A percentile compares a stretch with the other conserved stretches of the same genome.
Evolutionary conservation across 2,329 filamentous ascomycete species (phyloP).

Genomic region (Botrytis sinoallii): DNA sequence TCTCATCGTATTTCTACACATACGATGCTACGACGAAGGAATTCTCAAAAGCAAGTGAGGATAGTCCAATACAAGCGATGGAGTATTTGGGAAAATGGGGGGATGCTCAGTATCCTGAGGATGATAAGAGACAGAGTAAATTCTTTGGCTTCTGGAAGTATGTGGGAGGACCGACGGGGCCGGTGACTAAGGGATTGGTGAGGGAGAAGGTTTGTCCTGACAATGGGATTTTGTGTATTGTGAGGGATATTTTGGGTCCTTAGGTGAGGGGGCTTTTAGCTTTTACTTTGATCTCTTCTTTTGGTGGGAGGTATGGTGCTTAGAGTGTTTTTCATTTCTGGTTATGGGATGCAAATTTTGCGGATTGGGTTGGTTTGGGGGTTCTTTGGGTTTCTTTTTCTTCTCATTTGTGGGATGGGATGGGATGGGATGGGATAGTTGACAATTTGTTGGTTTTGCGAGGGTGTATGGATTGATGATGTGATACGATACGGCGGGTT

Average conservation of each 20-base stretch:
- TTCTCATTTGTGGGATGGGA: not conserved
- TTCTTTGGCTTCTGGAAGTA: conserved; percentile 52
- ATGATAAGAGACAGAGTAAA: conserved; percentile 40
- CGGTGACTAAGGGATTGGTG: conserved; percentile 56
- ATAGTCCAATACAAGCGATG: conserved; percentile 52
- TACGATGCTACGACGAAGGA: conserved; percentile 42
- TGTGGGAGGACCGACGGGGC: conserved; percentile 57
- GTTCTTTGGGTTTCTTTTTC: not conserved
- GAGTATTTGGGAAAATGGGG: conserved; percentile 60
- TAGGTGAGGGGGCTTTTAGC: conserved; percentile 13
- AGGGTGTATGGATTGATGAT: not conserved
- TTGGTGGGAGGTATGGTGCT: not conserved
- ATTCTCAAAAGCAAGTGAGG: conserved; percentile 29
- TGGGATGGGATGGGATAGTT: not conserved
- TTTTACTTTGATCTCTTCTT: not conserved
- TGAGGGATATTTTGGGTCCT: conserved; percentile 30
- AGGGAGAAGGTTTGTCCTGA: conserved; percentile 56
- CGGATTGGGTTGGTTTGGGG: not conserved
- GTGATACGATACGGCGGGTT: not conserved
- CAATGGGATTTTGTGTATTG: conserved; percentile 34
- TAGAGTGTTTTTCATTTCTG: not conserved
- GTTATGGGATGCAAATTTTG: not conserved
- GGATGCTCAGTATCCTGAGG: conserved; percentile 53
- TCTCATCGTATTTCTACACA: conserved; percentile 54
- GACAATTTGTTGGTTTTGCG: not conserved